A percentile compares a stretch with the other conserved stretches of the same genome.
Conservation (phyloP, 2,329 filamentous ascomycete genomes). For the Calonectria honghensis region DNA sequence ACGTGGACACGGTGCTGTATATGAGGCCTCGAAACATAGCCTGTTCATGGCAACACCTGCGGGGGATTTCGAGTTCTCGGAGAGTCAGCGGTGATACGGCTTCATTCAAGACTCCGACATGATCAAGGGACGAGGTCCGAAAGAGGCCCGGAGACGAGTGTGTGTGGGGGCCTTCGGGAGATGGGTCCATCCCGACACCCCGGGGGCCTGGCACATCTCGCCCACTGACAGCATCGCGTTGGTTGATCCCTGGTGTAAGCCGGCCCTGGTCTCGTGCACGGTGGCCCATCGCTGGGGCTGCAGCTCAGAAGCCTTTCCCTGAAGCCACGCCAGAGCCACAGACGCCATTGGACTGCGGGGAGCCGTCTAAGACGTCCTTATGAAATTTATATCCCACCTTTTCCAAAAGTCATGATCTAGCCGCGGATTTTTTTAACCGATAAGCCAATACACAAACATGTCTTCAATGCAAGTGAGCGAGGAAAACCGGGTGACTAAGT, state of each 20-base stretch:
- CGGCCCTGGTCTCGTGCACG: constrained; percentile 11
- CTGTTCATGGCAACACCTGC: neutral
- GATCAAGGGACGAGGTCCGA: constrained; percentile 25
- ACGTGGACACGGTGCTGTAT: constrained; percentile 28
- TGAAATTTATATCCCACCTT: constrained; percentile 24
- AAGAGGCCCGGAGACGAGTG: neutral
- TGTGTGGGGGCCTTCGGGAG: constrained; percentile 46
- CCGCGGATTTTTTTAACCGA: neutral
- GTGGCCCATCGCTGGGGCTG: neutral
- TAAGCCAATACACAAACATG: constrained; percentile 27
- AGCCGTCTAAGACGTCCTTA: constrained; percentile 9
- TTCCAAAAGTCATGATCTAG: constrained; percentile 3
- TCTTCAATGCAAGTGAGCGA: constrained; percentile 10
- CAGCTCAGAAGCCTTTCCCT: neutral
- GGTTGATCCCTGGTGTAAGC: neutral
- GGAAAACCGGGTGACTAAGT: constrained; percentile 21
- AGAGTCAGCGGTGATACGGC: constrained; percentile 41
- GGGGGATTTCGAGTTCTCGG: constrained; percentile 20
- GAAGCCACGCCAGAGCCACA: constrained; percentile 14
- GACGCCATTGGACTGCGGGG: constrained; percentile 12
- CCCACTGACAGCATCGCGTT: constrained; percentile 17
- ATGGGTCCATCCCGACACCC: constrained; percentile 47
- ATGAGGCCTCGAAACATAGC: constrained; percentile 21
- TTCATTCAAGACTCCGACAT: constrained; percentile 36
- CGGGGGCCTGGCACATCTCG: constrained; percentile 39